A percentile compares a stretch with the other conserved stretches of the same genome.
These are phyloP conservation scores for Neurospora hispaniola DNA, from an alignment of 495 filamentous ascomycete genomes.

Conservation along the genomic window DNA sequence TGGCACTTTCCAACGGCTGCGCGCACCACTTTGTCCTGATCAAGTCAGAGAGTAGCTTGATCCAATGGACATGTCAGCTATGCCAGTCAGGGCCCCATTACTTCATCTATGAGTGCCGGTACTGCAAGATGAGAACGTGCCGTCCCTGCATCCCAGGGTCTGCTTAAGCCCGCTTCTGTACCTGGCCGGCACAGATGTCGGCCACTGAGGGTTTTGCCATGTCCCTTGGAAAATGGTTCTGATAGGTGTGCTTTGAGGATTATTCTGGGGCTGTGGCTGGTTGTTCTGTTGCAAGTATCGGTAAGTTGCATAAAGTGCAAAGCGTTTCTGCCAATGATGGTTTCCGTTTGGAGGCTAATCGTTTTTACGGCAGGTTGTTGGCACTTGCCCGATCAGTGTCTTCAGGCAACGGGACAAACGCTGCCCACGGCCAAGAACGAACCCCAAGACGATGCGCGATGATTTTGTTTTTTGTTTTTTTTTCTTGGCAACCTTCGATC, in stretches of 20 bases:
- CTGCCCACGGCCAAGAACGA: not conserved
- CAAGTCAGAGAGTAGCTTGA: constrained; percentile 63
- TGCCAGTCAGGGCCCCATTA: constrained; percentile 72
- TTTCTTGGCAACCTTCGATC: not conserved
- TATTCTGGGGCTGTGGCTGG: not conserved
- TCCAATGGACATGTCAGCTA: constrained; percentile 68
- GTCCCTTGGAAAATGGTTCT: not conserved
- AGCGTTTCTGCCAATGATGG: not conserved
- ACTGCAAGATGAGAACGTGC: constrained; percentile 70
- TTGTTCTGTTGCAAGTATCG: constrained; percentile 1
- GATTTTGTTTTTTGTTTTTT: not conserved
- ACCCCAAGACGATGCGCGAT: not conserved
- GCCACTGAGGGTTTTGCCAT: not conserved
- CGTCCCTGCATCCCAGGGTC: constrained; percentile 52
- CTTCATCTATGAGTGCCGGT: constrained; percentile 71
- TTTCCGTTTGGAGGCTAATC: not conserved
- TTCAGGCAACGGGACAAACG: not conserved
- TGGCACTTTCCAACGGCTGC: constrained; percentile 56
- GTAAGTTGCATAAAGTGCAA: constrained; percentile 12
- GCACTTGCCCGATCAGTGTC: not conserved
- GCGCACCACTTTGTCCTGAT: constrained; percentile 64
- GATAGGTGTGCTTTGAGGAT: not conserved
- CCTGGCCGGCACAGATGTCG: not conserved
- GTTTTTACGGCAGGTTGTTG: not conserved
- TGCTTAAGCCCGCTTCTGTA: constrained; percentile 9